These are phyloP conservation scores for Anisodus tanguticus DNA, from an alignment of 257 asterid species.

Conservation along the genomic window DNA sequence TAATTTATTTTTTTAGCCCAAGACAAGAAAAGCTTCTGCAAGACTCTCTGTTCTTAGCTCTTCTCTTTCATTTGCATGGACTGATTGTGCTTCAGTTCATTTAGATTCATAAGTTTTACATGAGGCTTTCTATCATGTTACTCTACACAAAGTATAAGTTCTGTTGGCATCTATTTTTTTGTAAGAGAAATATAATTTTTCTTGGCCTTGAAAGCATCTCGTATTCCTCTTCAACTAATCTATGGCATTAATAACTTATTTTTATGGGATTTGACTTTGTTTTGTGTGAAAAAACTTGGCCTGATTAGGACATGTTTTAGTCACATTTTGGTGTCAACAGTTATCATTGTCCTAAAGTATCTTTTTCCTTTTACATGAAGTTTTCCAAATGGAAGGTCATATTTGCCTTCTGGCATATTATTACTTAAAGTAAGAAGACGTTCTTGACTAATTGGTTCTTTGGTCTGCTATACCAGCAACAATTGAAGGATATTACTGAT, in stretches of 20 bases:
- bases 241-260: too few species aligned
- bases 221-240: slow-evolving; percentile 9
- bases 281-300: not conserved
- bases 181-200: not conserved
- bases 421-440: not conserved
- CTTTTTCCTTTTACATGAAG: not conserved
- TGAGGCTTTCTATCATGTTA: not conserved
- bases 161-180: not conserved
- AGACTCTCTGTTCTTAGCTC: too few species aligned
- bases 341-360: not conserved
- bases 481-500: slow-evolving; percentile 4
- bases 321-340: slow-evolving; percentile 18
- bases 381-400: slow-evolving; percentile 16
- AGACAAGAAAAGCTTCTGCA: too few species aligned
- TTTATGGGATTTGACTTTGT: not conserved
- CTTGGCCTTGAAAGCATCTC: slow-evolving; percentile 6
- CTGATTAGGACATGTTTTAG: not conserved
- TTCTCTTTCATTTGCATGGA: too few species aligned
- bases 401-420: not conserved
- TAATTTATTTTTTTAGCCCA: too few species aligned
- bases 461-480: slow-evolving; percentile 20
- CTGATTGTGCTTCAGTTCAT: too few species aligned
- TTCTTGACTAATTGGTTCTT: not conserved
- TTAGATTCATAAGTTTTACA: too few species aligned
- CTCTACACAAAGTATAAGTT: not conserved